Evolutionary conservation across 2,329 filamentous ascomycete genomes (phyloP), one percentile per base, ranked within the genome.

Genomic region (Sporothrix pallida): DNA sequence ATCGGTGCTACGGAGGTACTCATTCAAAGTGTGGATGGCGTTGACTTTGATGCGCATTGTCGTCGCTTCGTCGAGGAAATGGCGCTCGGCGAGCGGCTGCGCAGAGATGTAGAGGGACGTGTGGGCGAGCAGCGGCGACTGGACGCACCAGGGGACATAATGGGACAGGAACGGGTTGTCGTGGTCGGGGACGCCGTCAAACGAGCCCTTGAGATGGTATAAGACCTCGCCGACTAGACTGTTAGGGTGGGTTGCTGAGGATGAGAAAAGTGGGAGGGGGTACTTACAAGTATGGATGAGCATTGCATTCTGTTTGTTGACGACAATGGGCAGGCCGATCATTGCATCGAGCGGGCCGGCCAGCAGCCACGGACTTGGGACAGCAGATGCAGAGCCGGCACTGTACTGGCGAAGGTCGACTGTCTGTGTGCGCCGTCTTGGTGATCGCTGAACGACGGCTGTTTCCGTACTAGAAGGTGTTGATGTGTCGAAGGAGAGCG

Each of bases 41-140:
- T 76, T 79, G n/a, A 80, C 81, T 60, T 84, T 84, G 71, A 84
- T 80, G 37, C 80, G 77, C 74, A 82, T 80, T 10, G 83, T 77
- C 13, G 85, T 79, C 6, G 79, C 78, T 75, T 84, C 83, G 48
- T 83, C 81, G 3, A 86, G 77, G 46, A 83, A 82, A 3, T 83
- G 81, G 2, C 82, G 83, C 75, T 86, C 84, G 13, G 83, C 81
- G 42, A 86, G 78, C 73, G 85, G 86, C 74, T 84, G 85, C 2
- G 84, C 82, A 0, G 85, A 82, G 13, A 84, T 83, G 76, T 85
- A 86, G 2, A 86, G 80, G 7, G 84, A 80, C 10, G 85, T 82
- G 62, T 84, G 82, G 0, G 84, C 78, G 3, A 86, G 80, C 4
- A 86, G 78, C 2, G 83, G 84, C 52, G 85, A 83, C 70, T 86